Evolutionary conservation across 1,284 basidiomycete species (phyloP).

Genomic region (Somion occarium): DNA sequence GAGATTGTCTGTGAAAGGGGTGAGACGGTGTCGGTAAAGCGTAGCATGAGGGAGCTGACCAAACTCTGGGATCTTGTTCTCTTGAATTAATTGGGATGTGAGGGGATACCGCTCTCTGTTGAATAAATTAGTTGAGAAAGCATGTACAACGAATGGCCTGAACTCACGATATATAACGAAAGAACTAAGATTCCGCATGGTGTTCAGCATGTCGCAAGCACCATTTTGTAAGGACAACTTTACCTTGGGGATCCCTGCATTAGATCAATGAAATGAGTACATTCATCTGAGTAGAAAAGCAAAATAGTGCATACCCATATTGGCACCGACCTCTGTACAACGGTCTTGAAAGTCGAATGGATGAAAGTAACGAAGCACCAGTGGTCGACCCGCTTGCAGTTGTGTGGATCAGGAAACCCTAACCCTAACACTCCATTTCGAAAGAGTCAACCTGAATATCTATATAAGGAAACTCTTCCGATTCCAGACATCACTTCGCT

Average conservation of each 20-base stretch:
- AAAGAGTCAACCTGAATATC: too few relatives aligned
- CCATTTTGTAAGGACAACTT: not conserved
- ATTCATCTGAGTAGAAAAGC: too few relatives aligned
- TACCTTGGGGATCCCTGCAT: constrained; percentile 24
- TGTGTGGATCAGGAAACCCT: too few relatives aligned
- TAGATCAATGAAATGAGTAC: constrained; percentile 2
- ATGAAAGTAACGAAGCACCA: too few relatives aligned
- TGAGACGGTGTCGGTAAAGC: not conserved
- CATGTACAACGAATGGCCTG: constrained; percentile 84
- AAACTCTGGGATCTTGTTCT: constrained; percentile 96
- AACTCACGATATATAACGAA: not conserved
- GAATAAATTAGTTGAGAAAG: not conserved
- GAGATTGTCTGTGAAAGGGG: constrained; percentile 59
- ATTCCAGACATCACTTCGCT: too few relatives aligned
- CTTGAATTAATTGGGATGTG: constrained; percentile 95
- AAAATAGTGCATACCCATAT: not conserved
- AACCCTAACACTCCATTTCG: too few relatives aligned
- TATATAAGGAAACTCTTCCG: too few relatives aligned
- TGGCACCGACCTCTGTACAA: too few relatives aligned
- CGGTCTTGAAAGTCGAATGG: too few relatives aligned
- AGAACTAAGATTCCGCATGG: not conserved
- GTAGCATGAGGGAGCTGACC: constrained; percentile 36
- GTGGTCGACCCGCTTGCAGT: too few relatives aligned
- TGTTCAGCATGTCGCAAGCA: not conserved
- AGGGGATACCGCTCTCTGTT: constrained; percentile 93